A percentile compares a stretch with the other conserved stretches of the same genome.
Evolutionary conservation across 2,329 filamentous ascomycete genomes (phyloP).

Genomic region (Biscogniauxia mediterranea): DNA sequence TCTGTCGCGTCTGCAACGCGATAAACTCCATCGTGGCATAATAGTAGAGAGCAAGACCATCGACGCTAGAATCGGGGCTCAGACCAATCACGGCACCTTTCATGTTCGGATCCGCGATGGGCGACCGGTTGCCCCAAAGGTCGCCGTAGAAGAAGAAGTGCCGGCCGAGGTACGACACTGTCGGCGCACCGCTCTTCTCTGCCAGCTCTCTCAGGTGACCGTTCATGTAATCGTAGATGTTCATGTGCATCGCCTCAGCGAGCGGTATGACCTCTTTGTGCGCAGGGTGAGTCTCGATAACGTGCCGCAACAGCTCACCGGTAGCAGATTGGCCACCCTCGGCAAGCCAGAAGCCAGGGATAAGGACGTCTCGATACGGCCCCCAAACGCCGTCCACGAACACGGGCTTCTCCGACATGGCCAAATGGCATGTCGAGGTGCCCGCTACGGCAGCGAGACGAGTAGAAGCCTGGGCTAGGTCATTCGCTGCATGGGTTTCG

Average conservation of each 20-base stretch:
- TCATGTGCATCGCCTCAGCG: slow-evolving; percentile 78
- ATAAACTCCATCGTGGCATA: slow-evolving; percentile 98
- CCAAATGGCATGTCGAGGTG: slow-evolving; percentile 95
- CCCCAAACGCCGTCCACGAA: slow-evolving; percentile 98
- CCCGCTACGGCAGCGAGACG: slow-evolving; percentile 92
- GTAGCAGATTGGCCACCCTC: slow-evolving; percentile 97
- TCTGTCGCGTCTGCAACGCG: slow-evolving; percentile 92
- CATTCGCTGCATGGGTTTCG: slow-evolving; percentile 69
- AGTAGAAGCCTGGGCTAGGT: slow-evolving; percentile 88
- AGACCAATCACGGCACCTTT: slow-evolving; percentile 85
- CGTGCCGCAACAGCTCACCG: slow-evolving; percentile 88
- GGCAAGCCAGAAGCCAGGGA: slow-evolving; percentile 93
- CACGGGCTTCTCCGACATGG: slow-evolving; percentile 89
- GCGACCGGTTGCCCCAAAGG: slow-evolving; percentile 93
- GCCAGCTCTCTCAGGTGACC: slow-evolving; percentile 76
- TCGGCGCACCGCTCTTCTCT: slow-evolving; percentile 66
- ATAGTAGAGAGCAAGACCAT: slow-evolving; percentile 87
- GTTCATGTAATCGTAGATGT: slow-evolving; percentile 95
- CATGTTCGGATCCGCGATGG: slow-evolving; percentile 91
- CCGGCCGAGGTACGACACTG: slow-evolving; percentile 79
- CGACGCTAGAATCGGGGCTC: slow-evolving; percentile 80
- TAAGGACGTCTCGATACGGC: slow-evolving; percentile 89
- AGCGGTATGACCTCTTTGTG: slow-evolving; percentile 77
- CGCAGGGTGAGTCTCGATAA: slow-evolving; percentile 91
- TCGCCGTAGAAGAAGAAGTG: slow-evolving; percentile 99